Base-by-base conservation (phyloP, 2,329 filamentous ascomycete species). In the Nemania sp. region DNA sequence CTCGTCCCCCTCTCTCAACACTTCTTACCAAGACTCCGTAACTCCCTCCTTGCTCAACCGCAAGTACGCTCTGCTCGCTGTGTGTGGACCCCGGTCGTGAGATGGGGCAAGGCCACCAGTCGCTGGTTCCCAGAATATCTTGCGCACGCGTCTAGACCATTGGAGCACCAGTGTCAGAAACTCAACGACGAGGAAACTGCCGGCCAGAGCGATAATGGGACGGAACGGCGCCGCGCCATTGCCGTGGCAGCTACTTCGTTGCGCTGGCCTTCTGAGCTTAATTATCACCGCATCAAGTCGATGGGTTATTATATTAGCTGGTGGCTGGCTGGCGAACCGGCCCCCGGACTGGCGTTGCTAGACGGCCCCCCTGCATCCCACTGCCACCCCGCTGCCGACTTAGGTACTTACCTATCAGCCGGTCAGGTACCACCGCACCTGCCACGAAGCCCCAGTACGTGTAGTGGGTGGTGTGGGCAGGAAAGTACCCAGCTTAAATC, bases 221-320 rank as follows among this genome's bases (percentile, higher is more conserved):
- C 49, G 44, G 33, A 44, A 42, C 11, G 6, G 37, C 20, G 48
- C 44, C 31, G 31, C 31, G 44, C 44, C 53, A 28, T 22, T 14
- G 15, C 19, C 37, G 15, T n/a, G n/a, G n/a, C n/a, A 33, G 19
- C 34, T 50, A 34, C 42, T 33, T 47, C 11, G 40, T 24, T 31
- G 17, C n/a, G n/a, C n/a, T n/a, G n/a, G n/a, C n/a, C n/a, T n/a
- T n/a, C n/a, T n/a, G n/a, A n/a, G n/a, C n/a, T n/a, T n/a, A n/a
- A n/a, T n/a, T n/a, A n/a, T n/a, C n/a, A n/a, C n/a, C n/a, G n/a
- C n/a, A n/a, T n/a, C n/a, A n/a, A n/a, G n/a, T n/a, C n/a, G n/a
- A n/a, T n/a, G n/a, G n/a, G n/a, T n/a, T n/a, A n/a, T n/a, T 45
- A 5, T 37, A 39, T 47, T 60, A 54, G 46, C 54, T 54, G 57